Evolutionary conservation across 371 early-diverging fungal genomes (phyloP).

Genomic region (Haplosporangium sp.): DNA sequence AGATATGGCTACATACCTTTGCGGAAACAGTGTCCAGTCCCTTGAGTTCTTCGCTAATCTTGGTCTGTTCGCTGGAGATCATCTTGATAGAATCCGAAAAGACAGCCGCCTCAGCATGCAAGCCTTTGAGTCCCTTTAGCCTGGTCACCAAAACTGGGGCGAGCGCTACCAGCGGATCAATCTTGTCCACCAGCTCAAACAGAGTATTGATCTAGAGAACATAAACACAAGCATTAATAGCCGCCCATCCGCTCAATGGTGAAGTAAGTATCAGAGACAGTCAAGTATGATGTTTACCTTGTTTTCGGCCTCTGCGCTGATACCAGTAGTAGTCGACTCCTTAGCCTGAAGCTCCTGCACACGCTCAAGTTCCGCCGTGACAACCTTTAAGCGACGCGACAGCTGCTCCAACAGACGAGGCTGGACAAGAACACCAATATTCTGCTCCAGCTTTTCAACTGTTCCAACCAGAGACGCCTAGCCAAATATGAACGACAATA

Average conservation of each 20-base stretch:
- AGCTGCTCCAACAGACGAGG: slow-evolving; percentile 84
- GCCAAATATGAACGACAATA: neutral
- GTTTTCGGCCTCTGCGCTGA: slow-evolving; percentile 54
- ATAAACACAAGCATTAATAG: neutral
- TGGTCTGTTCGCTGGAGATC: slow-evolving; percentile 78
- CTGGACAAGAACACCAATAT: slow-evolving; percentile 80
- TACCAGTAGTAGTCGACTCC: slow-evolving; percentile 56
- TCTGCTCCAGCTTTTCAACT: slow-evolving; percentile 82
- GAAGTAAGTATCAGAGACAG: neutral
- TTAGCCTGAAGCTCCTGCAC: slow-evolving; percentile 75
- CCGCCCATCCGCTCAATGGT: neutral
- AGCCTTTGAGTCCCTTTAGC: slow-evolving; percentile 78
- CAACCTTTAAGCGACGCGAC: slow-evolving; percentile 73
- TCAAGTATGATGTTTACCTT: slow-evolving; percentile 34
- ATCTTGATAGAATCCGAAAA: slow-evolving; percentile 80
- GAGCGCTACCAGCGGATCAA: slow-evolving; percentile 83
- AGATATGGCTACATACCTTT: slow-evolving; percentile 27
- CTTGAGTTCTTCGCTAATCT: slow-evolving; percentile 75
- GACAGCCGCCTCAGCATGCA: slow-evolving; percentile 87
- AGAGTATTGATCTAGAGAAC: slow-evolving; percentile 70
- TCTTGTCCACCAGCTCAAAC: slow-evolving; percentile 75
- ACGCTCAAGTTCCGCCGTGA: slow-evolving; percentile 80
- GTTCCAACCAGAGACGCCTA: slow-evolving; percentile 70
- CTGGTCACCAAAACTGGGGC: slow-evolving; percentile 86
- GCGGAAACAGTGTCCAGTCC: slow-evolving; percentile 70